Conservation (phyloP, 768 basidiomycete genomes). For the Lentinus tigrinus region DNA sequence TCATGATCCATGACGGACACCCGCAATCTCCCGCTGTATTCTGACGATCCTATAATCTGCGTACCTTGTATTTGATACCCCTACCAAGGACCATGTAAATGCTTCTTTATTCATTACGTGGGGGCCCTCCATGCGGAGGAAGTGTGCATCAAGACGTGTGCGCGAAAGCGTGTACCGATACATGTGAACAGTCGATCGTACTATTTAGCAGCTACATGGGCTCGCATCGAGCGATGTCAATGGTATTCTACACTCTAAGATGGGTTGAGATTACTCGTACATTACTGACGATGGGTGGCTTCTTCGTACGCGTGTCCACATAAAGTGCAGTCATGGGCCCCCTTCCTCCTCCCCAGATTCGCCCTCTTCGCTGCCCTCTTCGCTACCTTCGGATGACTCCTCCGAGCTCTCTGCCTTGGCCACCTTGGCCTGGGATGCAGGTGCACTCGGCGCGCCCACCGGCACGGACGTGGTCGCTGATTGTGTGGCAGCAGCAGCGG, state of each 20-base stretch:
- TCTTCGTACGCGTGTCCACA: neutral
- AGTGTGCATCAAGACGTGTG: no score
- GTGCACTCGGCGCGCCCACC: neutral
- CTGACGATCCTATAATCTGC: constrained; percentile 3
- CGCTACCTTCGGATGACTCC: neutral
- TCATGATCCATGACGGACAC: constrained; percentile 13
- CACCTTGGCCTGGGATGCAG: neutral
- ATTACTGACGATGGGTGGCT: neutral
- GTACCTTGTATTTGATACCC: constrained; percentile 9
- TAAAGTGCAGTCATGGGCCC: neutral
- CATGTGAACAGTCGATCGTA: neutral
- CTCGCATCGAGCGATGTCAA: neutral
- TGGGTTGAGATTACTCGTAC: neutral
- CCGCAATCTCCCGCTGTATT: neutral
- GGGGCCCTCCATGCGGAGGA: no score
- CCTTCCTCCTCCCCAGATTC: neutral
- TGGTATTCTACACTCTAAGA: neutral
- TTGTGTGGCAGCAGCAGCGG: neutral
- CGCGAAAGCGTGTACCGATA: no score
- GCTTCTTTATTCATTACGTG: no score
- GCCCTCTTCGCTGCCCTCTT: neutral
- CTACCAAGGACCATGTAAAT: neutral
- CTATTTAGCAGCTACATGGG: neutral
- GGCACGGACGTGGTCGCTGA: neutral
- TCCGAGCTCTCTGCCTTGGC: neutral